Evolutionary conservation across 2,329 filamentous ascomycete species (phyloP).

Genomic region (Mollisiaceae sp.): DNA sequence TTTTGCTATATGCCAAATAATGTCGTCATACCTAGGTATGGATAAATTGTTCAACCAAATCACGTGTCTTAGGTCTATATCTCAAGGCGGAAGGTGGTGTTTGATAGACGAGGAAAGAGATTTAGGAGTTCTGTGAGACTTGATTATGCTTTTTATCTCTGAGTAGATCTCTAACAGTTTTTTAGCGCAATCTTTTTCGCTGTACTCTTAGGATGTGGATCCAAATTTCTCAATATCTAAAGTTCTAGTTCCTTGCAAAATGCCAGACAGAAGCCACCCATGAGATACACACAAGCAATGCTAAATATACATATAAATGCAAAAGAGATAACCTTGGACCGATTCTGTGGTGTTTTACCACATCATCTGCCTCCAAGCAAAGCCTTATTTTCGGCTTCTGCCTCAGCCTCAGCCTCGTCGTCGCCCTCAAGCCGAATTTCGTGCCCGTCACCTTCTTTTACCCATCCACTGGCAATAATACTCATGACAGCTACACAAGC

Average conservation of each 20-base stretch:
- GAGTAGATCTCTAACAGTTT: background rate
- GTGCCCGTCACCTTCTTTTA: constrained; percentile 67
- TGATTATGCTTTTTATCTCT: background rate
- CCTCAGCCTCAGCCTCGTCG: constrained; percentile 49
- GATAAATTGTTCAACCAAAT: too few species aligned
- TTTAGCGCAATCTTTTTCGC: background rate
- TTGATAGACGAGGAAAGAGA: background rate
- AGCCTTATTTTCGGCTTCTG: constrained; percentile 31
- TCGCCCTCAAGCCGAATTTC: constrained; percentile 69
- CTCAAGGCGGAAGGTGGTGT: background rate
- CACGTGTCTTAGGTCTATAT: too few species aligned
- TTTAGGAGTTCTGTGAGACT: background rate
- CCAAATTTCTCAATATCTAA: background rate
- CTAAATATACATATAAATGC: background rate
- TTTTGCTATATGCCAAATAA: too few species aligned
- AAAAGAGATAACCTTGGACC: background rate
- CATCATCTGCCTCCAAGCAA: constrained; percentile 17
- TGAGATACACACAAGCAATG: background rate
- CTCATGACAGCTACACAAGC: constrained; percentile 58
- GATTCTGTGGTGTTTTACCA: background rate
- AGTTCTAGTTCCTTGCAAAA: background rate
- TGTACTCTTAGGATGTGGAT: constrained; percentile 7
- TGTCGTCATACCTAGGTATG: too few species aligned
- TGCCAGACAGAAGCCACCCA: constrained; percentile 4
- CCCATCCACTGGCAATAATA: constrained; percentile 56